phyloP scores from a whole-genome alignment of 1,139 yeast genomes.

The Protomyces lactucae-debilis region DNA sequence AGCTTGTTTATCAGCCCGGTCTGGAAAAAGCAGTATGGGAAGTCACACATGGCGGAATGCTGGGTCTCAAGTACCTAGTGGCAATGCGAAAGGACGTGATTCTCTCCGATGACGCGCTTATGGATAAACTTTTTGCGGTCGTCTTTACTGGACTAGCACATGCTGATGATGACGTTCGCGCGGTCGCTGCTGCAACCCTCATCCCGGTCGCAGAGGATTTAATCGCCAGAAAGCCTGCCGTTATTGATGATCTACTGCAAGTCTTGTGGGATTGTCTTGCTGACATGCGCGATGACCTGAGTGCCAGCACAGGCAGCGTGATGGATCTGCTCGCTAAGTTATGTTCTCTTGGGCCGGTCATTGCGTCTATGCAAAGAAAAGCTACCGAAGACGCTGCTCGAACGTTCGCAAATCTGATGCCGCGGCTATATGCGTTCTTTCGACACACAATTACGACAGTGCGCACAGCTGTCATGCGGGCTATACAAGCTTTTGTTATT shows the following conservation, averaged over 20 bases:
- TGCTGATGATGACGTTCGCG: slow-evolving; percentile 92
- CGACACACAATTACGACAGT: slow-evolving; percentile 93
- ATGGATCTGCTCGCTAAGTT: slow-evolving; percentile 89
- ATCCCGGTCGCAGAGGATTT: slow-evolving; percentile 85
- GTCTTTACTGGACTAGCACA: slow-evolving; percentile 78
- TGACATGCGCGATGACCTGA: slow-evolving; percentile 80
- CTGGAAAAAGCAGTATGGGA: slow-evolving; percentile 66
- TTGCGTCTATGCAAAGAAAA: slow-evolving; percentile 61
- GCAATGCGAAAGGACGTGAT: slow-evolving; percentile 80
- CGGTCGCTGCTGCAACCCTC: slow-evolving; percentile 90
- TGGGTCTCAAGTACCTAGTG: slow-evolving; percentile 87
- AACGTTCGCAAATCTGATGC: slow-evolving; percentile 72
- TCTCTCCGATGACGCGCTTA: slow-evolving; percentile 52
- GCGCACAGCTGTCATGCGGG: slow-evolving; percentile 77
- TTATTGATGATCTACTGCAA: slow-evolving; percentile 60
- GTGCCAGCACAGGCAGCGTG: slow-evolving; percentile 92
- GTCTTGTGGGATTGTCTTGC: slow-evolving; percentile 87
- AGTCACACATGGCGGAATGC: slow-evolving; percentile 96
- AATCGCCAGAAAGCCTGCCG: slow-evolving; percentile 57
- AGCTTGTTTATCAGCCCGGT: slow-evolving; percentile 64
- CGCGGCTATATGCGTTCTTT: slow-evolving; percentile 83
- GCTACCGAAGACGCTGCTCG: slow-evolving; percentile 46
- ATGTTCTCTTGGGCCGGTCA: slow-evolving; percentile 74
- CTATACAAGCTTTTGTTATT: slow-evolving; percentile 70
- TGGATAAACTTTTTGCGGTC: slow-evolving; percentile 72